Percentiles rank a stretch among this genome's conserved stretches.
Conservation (phyloP, 1,139 yeast genomes). For the Lodderomyces parapsilosis region DNA sequence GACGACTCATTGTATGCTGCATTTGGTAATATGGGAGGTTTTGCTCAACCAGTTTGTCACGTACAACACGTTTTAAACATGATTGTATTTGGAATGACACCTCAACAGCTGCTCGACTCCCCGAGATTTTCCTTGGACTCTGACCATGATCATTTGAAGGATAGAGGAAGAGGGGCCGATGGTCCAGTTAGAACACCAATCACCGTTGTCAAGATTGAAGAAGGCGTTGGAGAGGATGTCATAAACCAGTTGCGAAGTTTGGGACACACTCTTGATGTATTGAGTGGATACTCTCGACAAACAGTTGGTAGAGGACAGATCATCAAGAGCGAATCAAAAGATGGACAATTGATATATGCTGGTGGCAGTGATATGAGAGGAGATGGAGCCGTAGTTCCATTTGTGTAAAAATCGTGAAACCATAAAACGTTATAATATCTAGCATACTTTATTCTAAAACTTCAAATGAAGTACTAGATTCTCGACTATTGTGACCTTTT, state of each 20-base stretch:
- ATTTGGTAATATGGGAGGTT: constrained; percentile 87
- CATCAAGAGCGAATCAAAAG: constrained; percentile 45
- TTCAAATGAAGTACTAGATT: neutral
- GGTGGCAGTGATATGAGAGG: constrained; percentile 82
- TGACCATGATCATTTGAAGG: constrained; percentile 42
- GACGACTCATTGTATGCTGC: constrained; percentile 56
- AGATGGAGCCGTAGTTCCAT: constrained; percentile 67
- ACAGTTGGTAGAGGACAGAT: constrained; percentile 76
- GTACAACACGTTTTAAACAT: constrained; percentile 74
- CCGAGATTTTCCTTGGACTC: constrained; percentile 70
- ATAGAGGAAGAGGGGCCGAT: constrained; percentile 59
- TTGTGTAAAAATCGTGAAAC: too few species aligned
- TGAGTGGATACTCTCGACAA: constrained; percentile 47
- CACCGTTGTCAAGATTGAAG: constrained; percentile 66
- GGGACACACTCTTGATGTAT: constrained; percentile 57
- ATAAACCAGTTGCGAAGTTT: constrained; percentile 42
- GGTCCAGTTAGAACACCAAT: constrained; percentile 64
- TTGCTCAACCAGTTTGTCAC: constrained; percentile 85
- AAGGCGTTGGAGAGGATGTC: constrained; percentile 51
- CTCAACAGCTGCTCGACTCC: constrained; percentile 75
- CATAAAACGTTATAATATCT: too few species aligned
- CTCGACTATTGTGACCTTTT: neutral
- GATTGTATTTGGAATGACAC: constrained; percentile 59
- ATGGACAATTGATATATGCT: constrained; percentile 49
- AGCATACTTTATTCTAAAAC: too few species aligned